A percentile compares a stretch with the other conserved stretches of the same genome.
phyloP scores from a whole-genome alignment of 306 rosid species.

The Potentilla sterilis region DNA sequence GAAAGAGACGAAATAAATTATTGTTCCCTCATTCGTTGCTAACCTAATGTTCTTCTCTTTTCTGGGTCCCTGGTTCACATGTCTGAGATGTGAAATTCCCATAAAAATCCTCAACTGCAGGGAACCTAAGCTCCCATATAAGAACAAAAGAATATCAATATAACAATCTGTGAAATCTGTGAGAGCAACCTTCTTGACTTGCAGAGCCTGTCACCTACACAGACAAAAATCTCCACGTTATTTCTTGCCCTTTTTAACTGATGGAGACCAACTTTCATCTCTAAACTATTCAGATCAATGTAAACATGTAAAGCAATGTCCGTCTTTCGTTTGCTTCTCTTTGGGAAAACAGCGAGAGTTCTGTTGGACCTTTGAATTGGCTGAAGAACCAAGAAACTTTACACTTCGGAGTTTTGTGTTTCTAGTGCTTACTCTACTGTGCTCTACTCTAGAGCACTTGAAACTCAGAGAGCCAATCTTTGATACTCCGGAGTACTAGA shows the following conservation, averaged over 20 bases:
- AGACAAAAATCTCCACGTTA: slow-evolving; percentile 36
- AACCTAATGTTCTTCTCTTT: background rate
- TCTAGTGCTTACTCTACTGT: background rate
- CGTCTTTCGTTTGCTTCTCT: background rate
- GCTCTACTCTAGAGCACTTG: too few relatives aligned
- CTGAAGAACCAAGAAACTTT: background rate
- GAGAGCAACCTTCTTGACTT: slow-evolving; percentile 39
- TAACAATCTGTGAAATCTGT: background rate
- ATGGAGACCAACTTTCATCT: slow-evolving; percentile 5
- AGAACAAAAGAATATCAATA: slow-evolving; percentile 25
- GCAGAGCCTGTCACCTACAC: slow-evolving; percentile 35
- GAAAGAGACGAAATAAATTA: background rate
- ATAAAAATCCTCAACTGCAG: slow-evolving; percentile 29
- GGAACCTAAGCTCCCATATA: slow-evolving; percentile 20
- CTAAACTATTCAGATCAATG: background rate
- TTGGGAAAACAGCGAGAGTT: background rate
- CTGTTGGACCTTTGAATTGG: too few relatives aligned
- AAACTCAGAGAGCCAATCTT: too few relatives aligned
- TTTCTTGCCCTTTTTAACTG: slow-evolving; percentile 10
- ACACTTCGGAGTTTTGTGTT: background rate
- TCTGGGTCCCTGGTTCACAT: slow-evolving; percentile 50
- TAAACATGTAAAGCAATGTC: background rate
- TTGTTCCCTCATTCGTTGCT: slow-evolving; percentile 6
- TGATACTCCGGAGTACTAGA: background rate
- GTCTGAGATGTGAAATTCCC: slow-evolving; percentile 28